Evolutionary conservation across 257 asterid species (phyloP).

Genomic region (Plantago major): DNA sequence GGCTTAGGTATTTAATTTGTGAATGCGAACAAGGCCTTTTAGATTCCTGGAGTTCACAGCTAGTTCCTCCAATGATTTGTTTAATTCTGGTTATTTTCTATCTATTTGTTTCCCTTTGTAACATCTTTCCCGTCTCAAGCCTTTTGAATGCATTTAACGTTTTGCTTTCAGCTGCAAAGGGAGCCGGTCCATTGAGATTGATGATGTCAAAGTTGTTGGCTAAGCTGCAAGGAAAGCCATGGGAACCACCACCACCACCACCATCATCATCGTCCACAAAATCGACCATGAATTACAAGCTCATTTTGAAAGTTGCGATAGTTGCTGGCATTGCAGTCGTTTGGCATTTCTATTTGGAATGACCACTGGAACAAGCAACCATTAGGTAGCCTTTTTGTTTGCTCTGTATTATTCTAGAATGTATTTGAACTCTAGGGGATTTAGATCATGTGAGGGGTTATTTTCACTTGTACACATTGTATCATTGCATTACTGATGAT

Average conservation of each 20-base stretch:
- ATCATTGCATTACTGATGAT: neutral
- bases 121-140: neutral
- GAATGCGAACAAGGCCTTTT: no score
- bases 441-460: neutral
- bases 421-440: neutral
- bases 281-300: slow-evolving; percentile 43
- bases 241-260: slow-evolving; percentile 34
- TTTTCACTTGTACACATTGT: slow-evolving; percentile 1
- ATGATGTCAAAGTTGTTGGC: slow-evolving; percentile 54
- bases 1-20: no score
- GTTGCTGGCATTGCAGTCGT: slow-evolving; percentile 63
- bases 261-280: slow-evolving; percentile 30
- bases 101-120: neutral
- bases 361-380: slow-evolving; percentile 24
- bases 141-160: neutral
- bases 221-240: slow-evolving; percentile 53
- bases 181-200: slow-evolving; percentile 36
- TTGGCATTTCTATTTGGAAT: slow-evolving; percentile 69
- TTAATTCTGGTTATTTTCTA: neutral
- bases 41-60: neutral
- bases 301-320: slow-evolving; percentile 48
- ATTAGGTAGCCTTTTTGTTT: slow-evolving; percentile 9
- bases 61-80: neutral
- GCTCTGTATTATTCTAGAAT: neutral
- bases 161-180: slow-evolving; percentile 43